A percentile compares a stretch with the other conserved stretches of the same genome.
These are phyloP conservation scores for Garcia nutans DNA, from an alignment of 345 rosid genomes.

Conservation along the genomic window DNA sequence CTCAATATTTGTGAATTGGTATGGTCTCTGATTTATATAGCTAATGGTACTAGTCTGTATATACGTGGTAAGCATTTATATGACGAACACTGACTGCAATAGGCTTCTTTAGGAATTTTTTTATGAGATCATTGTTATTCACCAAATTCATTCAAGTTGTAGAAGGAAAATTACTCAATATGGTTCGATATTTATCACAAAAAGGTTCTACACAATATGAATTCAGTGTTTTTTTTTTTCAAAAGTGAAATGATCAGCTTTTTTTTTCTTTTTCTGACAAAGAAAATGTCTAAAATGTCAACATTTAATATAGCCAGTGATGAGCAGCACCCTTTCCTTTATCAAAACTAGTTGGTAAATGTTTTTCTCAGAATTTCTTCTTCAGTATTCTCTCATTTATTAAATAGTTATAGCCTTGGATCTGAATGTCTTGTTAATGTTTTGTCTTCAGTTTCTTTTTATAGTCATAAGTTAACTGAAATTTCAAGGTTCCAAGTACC, in stretches of 20 bases:
- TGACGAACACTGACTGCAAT: background rate
- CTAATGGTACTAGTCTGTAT: too few relatives aligned
- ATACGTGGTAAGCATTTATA: background rate
- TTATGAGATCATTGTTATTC: background rate
- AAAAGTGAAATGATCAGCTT: background rate
- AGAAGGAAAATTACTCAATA: background rate
- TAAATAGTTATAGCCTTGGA: background rate
- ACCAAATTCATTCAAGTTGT: background rate
- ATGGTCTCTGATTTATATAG: background rate
- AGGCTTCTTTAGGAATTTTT: background rate
- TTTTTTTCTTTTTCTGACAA: background rate
- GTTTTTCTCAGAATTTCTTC: background rate
- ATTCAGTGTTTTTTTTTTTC: background rate
- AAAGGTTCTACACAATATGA: background rate
- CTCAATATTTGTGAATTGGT: background rate
- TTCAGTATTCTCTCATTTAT: background rate
- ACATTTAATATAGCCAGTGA: background rate
- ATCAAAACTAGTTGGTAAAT: background rate
- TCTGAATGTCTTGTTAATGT: background rate
- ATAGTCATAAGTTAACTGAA: too few relatives aligned
- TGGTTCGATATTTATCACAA: background rate
- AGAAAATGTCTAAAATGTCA: background rate
- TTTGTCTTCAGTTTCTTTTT: background rate
- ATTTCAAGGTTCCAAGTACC: background rate
- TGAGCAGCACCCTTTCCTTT: conserved; percentile 1